Base-by-base conservation (phyloP, 1,284 basidiomycete species). In the Chalciporus sp. region DNA sequence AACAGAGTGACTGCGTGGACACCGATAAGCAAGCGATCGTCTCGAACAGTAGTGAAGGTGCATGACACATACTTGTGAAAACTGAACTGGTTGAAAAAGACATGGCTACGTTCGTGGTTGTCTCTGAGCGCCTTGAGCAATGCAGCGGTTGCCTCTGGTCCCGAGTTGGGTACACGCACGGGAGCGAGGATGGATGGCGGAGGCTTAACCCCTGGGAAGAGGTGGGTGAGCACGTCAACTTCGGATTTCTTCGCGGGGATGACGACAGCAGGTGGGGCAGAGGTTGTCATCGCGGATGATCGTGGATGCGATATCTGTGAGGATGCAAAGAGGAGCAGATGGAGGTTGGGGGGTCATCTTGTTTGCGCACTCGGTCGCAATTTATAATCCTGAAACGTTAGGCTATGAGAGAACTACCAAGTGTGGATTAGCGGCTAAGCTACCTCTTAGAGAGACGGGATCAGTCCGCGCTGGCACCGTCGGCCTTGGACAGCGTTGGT, bases 41-140 rank as follows among this genome's bases (percentile, higher is more conserved):
- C 4, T 33, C 31, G 31, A 6, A 6, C 23, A 23, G 23, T 23
- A 23, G 6, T 23, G 23, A 23, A 23, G 42, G 26, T 33, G 41
- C 17, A 42, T 14, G 33, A 42, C 12, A 56, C 67, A 27, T 59
- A 80, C 80, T 86, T 86, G 70, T 87, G 84, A 59, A 82, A 86
- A 2, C 76, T 73, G 52, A 66, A 72, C 19, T 84, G 75, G 55
- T 86, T 85, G 71, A 86, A 85, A 65, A 83, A 87, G 39, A 79
- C 73, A 60, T 88, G 84, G 71, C 77, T 79, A 16, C 74, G 76
- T 41, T 76, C 71, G 55, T 85, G 80, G 59, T 88, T 84, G 47
- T 84, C 76, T 54, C 76, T 77, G 47, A 88, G 72, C 0, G 77
- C 70, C 27, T 72, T 70, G 6, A 73, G 69, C 4, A 85, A 64